phyloP scores from a whole-genome alignment of 495 filamentous ascomycete species.

The Xylaria curta region DNA sequence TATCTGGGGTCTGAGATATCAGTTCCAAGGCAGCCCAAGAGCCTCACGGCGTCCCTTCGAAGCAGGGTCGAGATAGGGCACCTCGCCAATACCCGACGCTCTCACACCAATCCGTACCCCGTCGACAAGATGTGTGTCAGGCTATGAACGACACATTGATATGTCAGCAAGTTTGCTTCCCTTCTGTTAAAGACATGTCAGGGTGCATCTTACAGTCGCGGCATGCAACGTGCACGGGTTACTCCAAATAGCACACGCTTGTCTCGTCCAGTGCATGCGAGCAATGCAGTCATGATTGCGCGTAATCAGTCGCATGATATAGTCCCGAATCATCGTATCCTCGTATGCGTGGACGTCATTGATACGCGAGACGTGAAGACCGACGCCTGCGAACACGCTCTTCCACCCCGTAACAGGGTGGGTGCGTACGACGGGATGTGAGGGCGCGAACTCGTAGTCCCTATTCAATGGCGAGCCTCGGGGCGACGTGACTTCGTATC shows the following conservation, averaged over 20 bases:
- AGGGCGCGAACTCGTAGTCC: constrained; percentile 45
- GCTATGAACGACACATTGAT: constrained; percentile 31
- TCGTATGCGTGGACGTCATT: constrained; percentile 45
- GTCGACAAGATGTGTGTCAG: constrained; percentile 50
- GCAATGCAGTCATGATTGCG: constrained; percentile 51
- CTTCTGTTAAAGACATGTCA: neutral
- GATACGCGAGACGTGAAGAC: constrained; percentile 49
- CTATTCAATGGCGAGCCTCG: constrained; percentile 50
- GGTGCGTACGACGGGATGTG: constrained; percentile 55
- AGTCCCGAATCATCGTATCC: constrained; percentile 49
- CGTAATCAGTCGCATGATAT: constrained; percentile 50
- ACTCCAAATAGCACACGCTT: constrained; percentile 48
- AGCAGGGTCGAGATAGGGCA: constrained; percentile 55
- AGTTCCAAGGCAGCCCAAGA: constrained; percentile 40
- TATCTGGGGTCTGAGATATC: neutral
- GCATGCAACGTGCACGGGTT: constrained; percentile 50
- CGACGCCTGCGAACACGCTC: constrained; percentile 51
- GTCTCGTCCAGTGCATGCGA: constrained; percentile 52
- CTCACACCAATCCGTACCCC: constrained; percentile 49
- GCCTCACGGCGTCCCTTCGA: constrained; percentile 54
- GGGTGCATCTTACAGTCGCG: constrained; percentile 41
- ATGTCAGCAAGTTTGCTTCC: neutral
- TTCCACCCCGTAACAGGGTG: constrained; percentile 60
- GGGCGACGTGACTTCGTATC: constrained; percentile 48
- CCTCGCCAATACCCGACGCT: constrained; percentile 52